Percentiles rank a stretch among this genome's conserved stretches.
Evolutionary conservation across 2,329 filamentous ascomycete genomes (phyloP).

Genomic region (Fusarium luffae): DNA sequence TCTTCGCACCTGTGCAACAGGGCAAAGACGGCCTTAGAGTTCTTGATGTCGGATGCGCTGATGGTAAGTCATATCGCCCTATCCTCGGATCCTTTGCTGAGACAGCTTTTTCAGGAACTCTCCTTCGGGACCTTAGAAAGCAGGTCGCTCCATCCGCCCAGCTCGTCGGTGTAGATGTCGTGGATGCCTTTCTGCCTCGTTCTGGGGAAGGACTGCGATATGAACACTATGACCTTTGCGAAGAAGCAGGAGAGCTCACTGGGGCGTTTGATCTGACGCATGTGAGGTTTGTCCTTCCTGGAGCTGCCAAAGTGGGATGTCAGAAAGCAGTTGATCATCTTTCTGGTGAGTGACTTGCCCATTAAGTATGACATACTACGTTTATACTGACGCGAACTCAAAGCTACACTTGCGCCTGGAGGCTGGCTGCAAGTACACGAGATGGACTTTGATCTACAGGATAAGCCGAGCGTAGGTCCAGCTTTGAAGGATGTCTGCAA

Average conservation of each 20-base stretch:
- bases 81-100: fast-evolving
- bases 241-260: not conserved
- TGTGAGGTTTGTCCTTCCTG: slow-evolving; percentile 12
- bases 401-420: slow-evolving; percentile 13
- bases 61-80: not conserved
- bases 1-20: slow-evolving; percentile 7
- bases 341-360: not conserved
- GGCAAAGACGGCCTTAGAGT: slow-evolving; percentile 4
- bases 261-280: slow-evolving; percentile 14
- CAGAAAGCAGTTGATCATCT: slow-evolving; percentile 1
- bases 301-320: slow-evolving; percentile 1
- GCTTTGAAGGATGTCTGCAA: slow-evolving; percentile 10
- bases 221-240: slow-evolving; percentile 8
- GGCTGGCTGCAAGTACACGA: slow-evolving; percentile 27
- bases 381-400: not conserved
- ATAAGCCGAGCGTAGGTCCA: not conserved
- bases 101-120: not conserved
- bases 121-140: slow-evolving; percentile 20
- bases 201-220: not conserved
- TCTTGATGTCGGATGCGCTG: slow-evolving; percentile 25
- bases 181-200: slow-evolving; percentile 9
- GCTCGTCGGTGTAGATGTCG: slow-evolving; percentile 27
- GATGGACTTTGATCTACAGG: slow-evolving; percentile 6
- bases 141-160: slow-evolving; percentile 19
- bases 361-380: too few species aligned